These are phyloP conservation scores for Polysphondylium violaceum DNA, from an alignment of 78 protist genomes.

Conservation along the genomic window DNA sequence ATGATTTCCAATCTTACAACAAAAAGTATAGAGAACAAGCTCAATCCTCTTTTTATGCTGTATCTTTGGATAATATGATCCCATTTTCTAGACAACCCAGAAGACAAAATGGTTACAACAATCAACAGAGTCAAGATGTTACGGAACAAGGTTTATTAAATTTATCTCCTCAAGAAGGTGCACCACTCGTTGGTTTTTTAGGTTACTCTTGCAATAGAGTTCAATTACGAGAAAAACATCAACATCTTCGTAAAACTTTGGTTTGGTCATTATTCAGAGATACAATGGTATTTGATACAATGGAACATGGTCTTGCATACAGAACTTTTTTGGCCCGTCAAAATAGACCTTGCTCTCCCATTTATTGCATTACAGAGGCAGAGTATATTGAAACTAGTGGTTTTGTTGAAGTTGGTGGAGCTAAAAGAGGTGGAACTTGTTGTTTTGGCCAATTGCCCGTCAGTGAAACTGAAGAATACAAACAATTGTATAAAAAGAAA, in stretches of 20 bases:
- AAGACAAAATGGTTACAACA: not conserved
- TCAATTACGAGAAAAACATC: constrained; percentile 64
- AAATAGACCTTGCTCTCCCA: constrained; percentile 10
- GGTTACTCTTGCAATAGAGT: constrained; percentile 44
- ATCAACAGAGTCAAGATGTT: not conserved
- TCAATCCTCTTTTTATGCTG: not conserved
- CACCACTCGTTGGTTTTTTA: constrained; percentile 58
- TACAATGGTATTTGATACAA: constrained; percentile 36
- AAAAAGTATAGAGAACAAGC: not conserved
- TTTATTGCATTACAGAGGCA: constrained; percentile 14
- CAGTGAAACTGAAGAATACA: constrained; percentile 16
- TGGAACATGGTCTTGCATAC: constrained; percentile 19
- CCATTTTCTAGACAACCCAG: constrained; percentile 18
- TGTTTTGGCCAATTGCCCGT: constrained; percentile 64
- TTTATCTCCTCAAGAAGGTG: constrained; percentile 15
- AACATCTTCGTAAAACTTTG: constrained; percentile 33
- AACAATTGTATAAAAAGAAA: constrained; percentile 8
- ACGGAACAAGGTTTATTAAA: not conserved
- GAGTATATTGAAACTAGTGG: constrained; percentile 67
- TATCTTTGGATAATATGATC: constrained; percentile 7
- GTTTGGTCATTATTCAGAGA: constrained; percentile 59
- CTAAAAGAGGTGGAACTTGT: not conserved
- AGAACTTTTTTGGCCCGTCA: not conserved
- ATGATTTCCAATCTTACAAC: constrained; percentile 2
- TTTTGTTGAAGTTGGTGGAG: constrained; percentile 55